Evolutionary conservation across 305 asterid species (phyloP).

Genomic region (Rubia tinctorum): DNA sequence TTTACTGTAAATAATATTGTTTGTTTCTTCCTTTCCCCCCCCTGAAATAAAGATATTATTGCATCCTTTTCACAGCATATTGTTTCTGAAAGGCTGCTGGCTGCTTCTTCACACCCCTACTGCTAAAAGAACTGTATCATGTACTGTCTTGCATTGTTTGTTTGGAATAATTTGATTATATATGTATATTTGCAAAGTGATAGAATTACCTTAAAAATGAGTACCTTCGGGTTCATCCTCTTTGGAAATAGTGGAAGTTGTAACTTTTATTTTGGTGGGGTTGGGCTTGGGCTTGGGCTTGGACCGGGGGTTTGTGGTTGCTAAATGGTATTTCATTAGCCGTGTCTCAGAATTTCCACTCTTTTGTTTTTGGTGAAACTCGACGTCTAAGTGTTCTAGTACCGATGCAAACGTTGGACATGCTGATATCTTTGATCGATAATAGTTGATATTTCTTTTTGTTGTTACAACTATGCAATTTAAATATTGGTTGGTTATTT

Average conservation of each 20-base stretch:
- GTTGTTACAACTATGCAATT: no score
- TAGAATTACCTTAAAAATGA: neutral
- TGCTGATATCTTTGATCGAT: no score
- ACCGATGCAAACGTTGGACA: no score
- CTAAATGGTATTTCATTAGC: no score
- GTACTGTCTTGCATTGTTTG: neutral
- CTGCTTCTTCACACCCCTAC: neutral
- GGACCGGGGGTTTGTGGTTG: no score
- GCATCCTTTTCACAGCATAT: neutral
- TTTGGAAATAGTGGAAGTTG: neutral
- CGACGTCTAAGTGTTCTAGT: no score
- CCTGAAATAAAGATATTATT: neutral
- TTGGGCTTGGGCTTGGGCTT: neutral
- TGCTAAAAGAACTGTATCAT: neutral
- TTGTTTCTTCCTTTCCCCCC: no score
- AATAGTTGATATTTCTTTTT: no score
- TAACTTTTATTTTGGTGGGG: neutral
- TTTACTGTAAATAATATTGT: neutral
- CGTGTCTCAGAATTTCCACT: no score
- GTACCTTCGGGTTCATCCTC: neutral
- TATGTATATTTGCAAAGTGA: neutral
- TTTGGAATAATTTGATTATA: neutral
- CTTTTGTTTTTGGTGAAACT: no score
- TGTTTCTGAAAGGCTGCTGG: neutral
- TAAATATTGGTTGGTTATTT: no score